Evolutionary conservation across 805 yeast genomes (phyloP), one percentile per base, ranked within the genome.

Genomic region (Saccharomyces mikatae): DNA sequence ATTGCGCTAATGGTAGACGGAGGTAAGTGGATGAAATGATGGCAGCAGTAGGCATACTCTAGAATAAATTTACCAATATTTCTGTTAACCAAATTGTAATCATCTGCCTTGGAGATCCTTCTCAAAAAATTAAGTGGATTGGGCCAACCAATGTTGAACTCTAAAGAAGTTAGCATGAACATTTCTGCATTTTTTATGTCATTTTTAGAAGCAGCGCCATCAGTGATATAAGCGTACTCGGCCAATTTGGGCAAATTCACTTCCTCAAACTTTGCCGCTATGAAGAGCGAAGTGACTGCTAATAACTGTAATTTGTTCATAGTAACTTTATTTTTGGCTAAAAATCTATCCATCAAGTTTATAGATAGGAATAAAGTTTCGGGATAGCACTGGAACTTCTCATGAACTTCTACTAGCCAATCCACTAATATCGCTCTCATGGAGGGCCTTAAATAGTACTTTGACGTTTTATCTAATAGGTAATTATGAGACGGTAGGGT

Each of bases 181-280:
- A 84, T 82, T 72, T 91, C 97, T 26, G 95, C 96, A 62, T 80
- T 83, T 59, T 88, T 78, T 52, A 91, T 87, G 63, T 87, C 94
- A 52, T 84, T 87, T 67, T 84, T 90, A 14, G 86, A 79, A 64
- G 83, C 87, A 2, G 89, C 87, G 49, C 92, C 92, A 69, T 88
- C 96, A 27, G 96, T 88, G 55, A 88, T 88, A 67, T 86, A 87
- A 2, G 96, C 87, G 67, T 88, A 91, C 69, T 88, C 87, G 56
- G 84, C 80, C 30, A 91, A 84, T 36, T 91, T 84, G 10, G 97
- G 97, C 10, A 89, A 78, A 66, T 84, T 86, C 28, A 91, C 95
- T 72, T 91, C 97, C 73, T 91, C 97, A 69, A 87, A 88, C 71
- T 90, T 90, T 14, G 97, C 95, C 46, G 97, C 96, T 57, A 89